phyloP scores from a whole-genome alignment of 177 flowering plant genomes.

The Vitis hybrid region DNA sequence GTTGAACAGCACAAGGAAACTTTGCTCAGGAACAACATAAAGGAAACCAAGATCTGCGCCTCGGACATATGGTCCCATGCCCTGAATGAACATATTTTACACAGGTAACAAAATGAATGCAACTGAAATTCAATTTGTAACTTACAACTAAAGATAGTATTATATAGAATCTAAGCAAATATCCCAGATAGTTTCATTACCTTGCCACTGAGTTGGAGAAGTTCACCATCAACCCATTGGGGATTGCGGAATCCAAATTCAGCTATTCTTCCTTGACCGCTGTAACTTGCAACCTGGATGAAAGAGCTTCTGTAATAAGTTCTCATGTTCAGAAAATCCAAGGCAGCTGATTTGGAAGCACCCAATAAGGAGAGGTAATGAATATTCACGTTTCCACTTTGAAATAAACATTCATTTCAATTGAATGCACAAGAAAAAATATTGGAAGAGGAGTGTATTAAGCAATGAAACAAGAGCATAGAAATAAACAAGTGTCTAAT shows the following conservation, averaged over 20 bases:
- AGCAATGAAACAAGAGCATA: no score
- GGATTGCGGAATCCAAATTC: slow-evolving; percentile 82
- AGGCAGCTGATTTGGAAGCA: neutral
- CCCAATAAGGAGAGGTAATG: neutral
- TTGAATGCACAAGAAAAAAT: no score
- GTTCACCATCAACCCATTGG: slow-evolving; percentile 94
- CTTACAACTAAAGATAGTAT: no score
- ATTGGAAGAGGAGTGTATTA: no score
- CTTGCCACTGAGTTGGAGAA: slow-evolving; percentile 90
- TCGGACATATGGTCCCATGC: slow-evolving; percentile 74
- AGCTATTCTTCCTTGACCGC: slow-evolving; percentile 94
- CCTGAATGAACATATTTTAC: slow-evolving; percentile 28
- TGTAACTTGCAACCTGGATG: slow-evolving; percentile 78
- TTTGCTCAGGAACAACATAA: slow-evolving; percentile 75
- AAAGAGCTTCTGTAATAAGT: slow-evolving; percentile 1
- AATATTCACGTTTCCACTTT: neutral
- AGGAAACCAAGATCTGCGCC: slow-evolving; percentile 97
- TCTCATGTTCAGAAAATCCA: neutral
- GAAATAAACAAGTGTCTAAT: no score
- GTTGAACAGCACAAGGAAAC: slow-evolving; percentile 89
- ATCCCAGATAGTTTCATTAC: slow-evolving; percentile 33
- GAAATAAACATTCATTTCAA: no score
- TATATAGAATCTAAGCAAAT: neutral
- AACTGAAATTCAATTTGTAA: no score
- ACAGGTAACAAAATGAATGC: neutral